Base-by-base conservation (phyloP, 2,329 filamentous ascomycete genomes). In the Fusarium tuaranense region DNA sequence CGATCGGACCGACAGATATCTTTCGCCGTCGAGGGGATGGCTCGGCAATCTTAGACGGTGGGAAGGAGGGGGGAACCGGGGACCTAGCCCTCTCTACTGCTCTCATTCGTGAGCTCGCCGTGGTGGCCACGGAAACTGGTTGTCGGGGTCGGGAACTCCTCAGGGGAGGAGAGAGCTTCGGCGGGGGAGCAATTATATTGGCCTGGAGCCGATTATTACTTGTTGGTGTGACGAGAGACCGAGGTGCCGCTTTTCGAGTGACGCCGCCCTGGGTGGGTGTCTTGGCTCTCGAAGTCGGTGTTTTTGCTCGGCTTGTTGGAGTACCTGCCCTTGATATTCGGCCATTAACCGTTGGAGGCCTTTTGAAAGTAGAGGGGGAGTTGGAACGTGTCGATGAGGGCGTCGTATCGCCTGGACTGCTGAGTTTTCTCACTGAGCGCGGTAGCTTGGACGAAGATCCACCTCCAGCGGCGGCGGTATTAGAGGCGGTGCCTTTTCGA, bases 101-200 rank as follows among this genome's bases (percentile, higher is more conserved):
- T 80, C 88, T 92, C 77, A 92, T 89, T 67, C 92, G 90, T 39
- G 93, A 93, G 65, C 92, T 90, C 36, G 92, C 87, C n/a, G 93
- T 93, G 3, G 89, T 89, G n/a, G 93, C 93, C 65, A 90, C 87
- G 12, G 94, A 94, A 25, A 97, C 92, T 10, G 93, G 92, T 79
- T 94, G 92, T 62, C 94, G 88, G n/a, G 94, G 94, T 48, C 94
- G 88, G 48, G 94, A 97, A 79, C 94, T 97, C 79, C 95, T 90
- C 59, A 97, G 85, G 12, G 92, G 91, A 5, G 95, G 94, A 1
- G 95, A 97, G 38, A 92, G 88, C 80, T 94, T 94, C 1, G 93
- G 90, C 20, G 88, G 87, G 51, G 93, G 90, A 38, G 90, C 86
- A 67, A 92, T 89, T 74, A 97, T 93, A 80, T 93, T 94, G 44